A percentile compares a stretch with the other conserved stretches of the same genome.
Evolutionary conservation across 2,329 filamentous ascomycete species (phyloP).

Genomic region (Botrytis hyacinthi): DNA sequence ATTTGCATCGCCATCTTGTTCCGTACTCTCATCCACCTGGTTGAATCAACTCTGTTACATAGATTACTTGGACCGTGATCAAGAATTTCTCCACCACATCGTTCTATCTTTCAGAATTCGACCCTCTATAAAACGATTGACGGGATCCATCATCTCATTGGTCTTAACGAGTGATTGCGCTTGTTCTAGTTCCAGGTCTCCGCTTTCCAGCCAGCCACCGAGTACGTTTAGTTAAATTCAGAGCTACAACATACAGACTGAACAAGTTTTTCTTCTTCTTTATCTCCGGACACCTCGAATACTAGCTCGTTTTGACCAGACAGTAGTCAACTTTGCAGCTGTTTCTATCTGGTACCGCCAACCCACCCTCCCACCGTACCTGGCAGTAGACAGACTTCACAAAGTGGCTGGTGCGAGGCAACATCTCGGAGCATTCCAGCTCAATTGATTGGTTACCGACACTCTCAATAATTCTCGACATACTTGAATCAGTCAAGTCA

Average conservation of each 20-base stretch:
- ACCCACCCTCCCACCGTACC: slow-evolving; percentile 25
- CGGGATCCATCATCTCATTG: slow-evolving; percentile 10
- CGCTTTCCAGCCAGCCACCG: slow-evolving; percentile 17
- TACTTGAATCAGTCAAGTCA: slow-evolving; percentile 6
- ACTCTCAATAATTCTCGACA: slow-evolving; percentile 14
- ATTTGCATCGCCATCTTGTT: slow-evolving; percentile 5
- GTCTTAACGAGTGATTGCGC: slow-evolving; percentile 3
- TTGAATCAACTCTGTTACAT: neutral
- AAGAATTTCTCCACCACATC: slow-evolving; percentile 7
- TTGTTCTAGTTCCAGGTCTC: slow-evolving; percentile 10
- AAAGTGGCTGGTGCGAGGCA: slow-evolving; percentile 18
- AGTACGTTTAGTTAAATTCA: slow-evolving; percentile 10
- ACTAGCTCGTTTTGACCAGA: neutral
- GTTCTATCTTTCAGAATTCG: neutral
- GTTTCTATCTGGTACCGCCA: neutral
- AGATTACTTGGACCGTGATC: slow-evolving; percentile 17
- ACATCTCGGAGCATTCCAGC: slow-evolving; percentile 29
- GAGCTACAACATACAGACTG: slow-evolving; percentile 4
- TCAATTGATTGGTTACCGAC: slow-evolving; percentile 10
- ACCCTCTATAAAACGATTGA: neutral
- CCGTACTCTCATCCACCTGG: neutral
- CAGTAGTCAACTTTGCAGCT: slow-evolving; percentile 1
- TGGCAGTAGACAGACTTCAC: slow-evolving; percentile 27
- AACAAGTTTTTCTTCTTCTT: slow-evolving; percentile 15
- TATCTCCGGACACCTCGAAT: neutral